A percentile compares a stretch with the other conserved stretches of the same genome.
phyloP scores from a whole-genome alignment of 345 rosid species.

The Camelina laxa region DNA sequence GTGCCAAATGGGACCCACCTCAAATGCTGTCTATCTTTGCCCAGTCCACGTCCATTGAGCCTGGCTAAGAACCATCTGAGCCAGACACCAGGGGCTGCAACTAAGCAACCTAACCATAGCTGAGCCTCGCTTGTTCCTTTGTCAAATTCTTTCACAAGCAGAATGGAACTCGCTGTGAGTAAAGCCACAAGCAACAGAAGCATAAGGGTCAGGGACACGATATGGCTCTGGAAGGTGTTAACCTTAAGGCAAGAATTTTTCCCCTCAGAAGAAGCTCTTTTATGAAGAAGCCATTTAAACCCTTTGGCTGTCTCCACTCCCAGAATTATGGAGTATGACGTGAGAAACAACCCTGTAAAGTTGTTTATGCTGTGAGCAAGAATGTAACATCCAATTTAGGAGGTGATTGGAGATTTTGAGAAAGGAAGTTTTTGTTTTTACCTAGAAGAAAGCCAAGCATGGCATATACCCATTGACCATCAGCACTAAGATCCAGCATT shows the following conservation, averaged over 20 bases:
- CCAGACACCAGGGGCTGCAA: constrained; percentile 89
- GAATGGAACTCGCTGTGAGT: constrained; percentile 53
- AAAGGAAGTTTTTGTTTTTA: constrained; percentile 35
- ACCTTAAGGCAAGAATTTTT: constrained; percentile 31
- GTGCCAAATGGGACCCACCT: constrained; percentile 98
- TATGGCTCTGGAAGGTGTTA: constrained; percentile 52
- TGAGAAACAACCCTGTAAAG: constrained; percentile 78
- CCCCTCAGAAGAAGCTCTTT: constrained; percentile 29
- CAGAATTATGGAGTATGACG: constrained; percentile 68
- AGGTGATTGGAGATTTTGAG: neutral
- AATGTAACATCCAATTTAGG: neutral
- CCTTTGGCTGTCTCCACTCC: constrained; percentile 88
- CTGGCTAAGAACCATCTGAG: constrained; percentile 93
- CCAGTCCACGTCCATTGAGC: constrained; percentile 82
- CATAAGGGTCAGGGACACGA: constrained; percentile 50
- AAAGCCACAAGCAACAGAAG: constrained; percentile 53
- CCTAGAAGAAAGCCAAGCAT: constrained; percentile 74
- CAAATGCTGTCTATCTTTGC: constrained; percentile 52
- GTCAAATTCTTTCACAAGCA: constrained; percentile 57
- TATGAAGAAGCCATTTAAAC: constrained; percentile 57
- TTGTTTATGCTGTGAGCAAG: constrained; percentile 5
- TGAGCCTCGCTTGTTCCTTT: constrained; percentile 58
- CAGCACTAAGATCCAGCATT: constrained; percentile 81
- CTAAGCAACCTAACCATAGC: constrained; percentile 82
- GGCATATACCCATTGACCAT: constrained; percentile 77